Conservation (phyloP, 768 basidiomycete genomes). For the Psilocybe cyanescens region DNA sequence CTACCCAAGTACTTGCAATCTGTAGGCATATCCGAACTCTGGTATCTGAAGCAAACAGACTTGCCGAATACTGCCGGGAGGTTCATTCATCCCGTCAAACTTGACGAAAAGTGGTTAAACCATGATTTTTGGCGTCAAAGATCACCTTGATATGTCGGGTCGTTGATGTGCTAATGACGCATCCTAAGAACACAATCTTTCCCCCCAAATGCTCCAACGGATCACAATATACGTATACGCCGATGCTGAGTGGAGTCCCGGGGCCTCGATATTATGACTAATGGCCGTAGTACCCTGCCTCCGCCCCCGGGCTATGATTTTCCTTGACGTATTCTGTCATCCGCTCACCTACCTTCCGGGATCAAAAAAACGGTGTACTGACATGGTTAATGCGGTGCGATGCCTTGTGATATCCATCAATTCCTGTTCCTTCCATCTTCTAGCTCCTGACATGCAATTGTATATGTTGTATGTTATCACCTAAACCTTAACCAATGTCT, state of each 20-base stretch:
- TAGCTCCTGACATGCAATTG: constrained; percentile 16
- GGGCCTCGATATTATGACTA: constrained; percentile 3
- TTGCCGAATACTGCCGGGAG: constrained; percentile 51
- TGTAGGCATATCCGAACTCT: constrained; percentile 65
- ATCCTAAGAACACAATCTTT: neutral
- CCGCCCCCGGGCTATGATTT: constrained; percentile 9
- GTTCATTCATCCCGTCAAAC: constrained; percentile 42
- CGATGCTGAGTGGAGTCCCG: constrained; percentile 9
- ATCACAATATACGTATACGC: constrained; percentile 15
- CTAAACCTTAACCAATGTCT: constrained; percentile 6
- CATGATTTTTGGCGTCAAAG: constrained; percentile 59
- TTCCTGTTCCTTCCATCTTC: constrained; percentile 11
- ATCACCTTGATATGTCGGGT: constrained; percentile 18
- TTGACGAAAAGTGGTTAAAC: constrained; percentile 59
- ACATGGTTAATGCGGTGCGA: constrained; percentile 14
- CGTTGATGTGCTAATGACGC: constrained; percentile 11
- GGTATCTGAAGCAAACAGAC: constrained; percentile 54
- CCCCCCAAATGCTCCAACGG: constrained; percentile 17
- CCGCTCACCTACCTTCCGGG: constrained; percentile 2
- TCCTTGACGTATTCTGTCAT: constrained; percentile 27
- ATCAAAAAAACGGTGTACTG: constrained; percentile 2
- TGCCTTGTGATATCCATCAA: constrained; percentile 11
- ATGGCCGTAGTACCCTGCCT: constrained; percentile 13
- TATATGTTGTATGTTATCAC: constrained; percentile 16
- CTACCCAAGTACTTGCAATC: constrained; percentile 66